Conservation (phyloP, 2,329 filamentous ascomycete species). For the Phialemoniopsis sp. region DNA sequence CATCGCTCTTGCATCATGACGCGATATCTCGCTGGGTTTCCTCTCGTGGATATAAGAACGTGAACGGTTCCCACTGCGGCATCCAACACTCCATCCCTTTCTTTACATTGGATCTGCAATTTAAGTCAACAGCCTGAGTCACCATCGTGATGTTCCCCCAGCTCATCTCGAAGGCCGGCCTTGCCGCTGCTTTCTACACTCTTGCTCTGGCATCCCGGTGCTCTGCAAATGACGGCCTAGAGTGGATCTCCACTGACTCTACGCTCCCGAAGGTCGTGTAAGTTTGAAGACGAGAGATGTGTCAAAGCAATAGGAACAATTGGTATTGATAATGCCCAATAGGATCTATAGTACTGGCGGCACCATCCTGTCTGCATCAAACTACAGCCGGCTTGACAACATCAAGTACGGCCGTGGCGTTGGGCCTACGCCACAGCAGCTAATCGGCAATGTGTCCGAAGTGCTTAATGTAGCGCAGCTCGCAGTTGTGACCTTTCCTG, state of each 20-base stretch:
- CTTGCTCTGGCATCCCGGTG: neutral
- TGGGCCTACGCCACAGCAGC: conserved; percentile 14
- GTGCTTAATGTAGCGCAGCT: conserved; percentile 24
- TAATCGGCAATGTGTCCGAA: conserved; percentile 24
- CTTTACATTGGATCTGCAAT: no score
- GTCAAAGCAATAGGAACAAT: no score
- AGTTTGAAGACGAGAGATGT: no score
- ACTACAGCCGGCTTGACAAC: conserved; percentile 25
- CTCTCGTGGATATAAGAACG: no score
- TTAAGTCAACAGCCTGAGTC: no score
- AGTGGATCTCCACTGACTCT: neutral
- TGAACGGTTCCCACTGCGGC: no score
- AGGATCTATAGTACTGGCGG: conserved; percentile 18
- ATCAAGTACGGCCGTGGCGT: conserved; percentile 21
- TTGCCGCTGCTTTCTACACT: neutral
- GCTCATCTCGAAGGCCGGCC: neutral
- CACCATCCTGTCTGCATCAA: conserved; percentile 27
- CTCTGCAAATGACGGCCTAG: neutral
- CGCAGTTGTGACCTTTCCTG: conserved; percentile 18
- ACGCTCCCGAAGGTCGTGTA: conserved; percentile 2
- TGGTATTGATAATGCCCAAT: neutral
- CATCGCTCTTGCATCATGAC: no score
- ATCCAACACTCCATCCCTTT: no score
- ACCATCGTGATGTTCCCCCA: neutral
- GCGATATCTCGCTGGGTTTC: no score